phyloP scores from a whole-genome alignment of 2,329 filamentous ascomycete species.

The Fusarium stilboides region DNA sequence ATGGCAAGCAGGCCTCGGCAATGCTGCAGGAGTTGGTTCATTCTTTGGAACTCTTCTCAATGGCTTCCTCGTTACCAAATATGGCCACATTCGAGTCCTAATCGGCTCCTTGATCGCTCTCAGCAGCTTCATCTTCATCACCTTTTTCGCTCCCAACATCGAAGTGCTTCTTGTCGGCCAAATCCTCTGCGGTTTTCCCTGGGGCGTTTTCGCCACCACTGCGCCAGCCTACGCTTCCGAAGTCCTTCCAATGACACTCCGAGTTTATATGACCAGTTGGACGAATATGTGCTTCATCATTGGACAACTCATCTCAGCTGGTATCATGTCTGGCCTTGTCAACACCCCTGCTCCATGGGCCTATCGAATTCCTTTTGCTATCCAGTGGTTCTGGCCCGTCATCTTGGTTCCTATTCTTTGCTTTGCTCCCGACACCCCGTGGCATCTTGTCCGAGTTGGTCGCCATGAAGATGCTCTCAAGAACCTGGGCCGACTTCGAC shows the following conservation, averaged over 20 bases:
- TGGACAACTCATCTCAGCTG: slow-evolving; percentile 62
- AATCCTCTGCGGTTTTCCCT: slow-evolving; percentile 63
- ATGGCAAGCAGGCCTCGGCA: slow-evolving; percentile 66
- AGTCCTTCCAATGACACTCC: slow-evolving; percentile 56
- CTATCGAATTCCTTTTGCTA: slow-evolving; percentile 63
- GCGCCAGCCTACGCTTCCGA: slow-evolving; percentile 65
- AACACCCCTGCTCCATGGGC: slow-evolving; percentile 58
- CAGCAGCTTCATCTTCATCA: slow-evolving; percentile 62
- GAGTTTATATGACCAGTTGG: slow-evolving; percentile 62
- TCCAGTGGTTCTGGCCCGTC: slow-evolving; percentile 66
- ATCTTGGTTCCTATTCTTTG: slow-evolving; percentile 57
- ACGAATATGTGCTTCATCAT: slow-evolving; percentile 65
- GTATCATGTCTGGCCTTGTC: slow-evolving; percentile 47
- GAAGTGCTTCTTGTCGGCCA: slow-evolving; percentile 59
- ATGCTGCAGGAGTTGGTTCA: slow-evolving; percentile 61
- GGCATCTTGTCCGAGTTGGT: slow-evolving; percentile 59
- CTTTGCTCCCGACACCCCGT: slow-evolving; percentile 64
- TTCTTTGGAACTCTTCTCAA: slow-evolving; percentile 65
- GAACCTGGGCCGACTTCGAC: slow-evolving; percentile 53
- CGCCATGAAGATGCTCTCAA: slow-evolving; percentile 54
- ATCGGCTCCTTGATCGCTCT: slow-evolving; percentile 58
- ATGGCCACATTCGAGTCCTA: slow-evolving; percentile 62
- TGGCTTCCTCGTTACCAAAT: slow-evolving; percentile 62
- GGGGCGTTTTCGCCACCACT: slow-evolving; percentile 62
- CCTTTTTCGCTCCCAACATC: slow-evolving; percentile 61